Base-by-base conservation (phyloP, 345 rosid species). In the Erodium maritimum region DNA sequence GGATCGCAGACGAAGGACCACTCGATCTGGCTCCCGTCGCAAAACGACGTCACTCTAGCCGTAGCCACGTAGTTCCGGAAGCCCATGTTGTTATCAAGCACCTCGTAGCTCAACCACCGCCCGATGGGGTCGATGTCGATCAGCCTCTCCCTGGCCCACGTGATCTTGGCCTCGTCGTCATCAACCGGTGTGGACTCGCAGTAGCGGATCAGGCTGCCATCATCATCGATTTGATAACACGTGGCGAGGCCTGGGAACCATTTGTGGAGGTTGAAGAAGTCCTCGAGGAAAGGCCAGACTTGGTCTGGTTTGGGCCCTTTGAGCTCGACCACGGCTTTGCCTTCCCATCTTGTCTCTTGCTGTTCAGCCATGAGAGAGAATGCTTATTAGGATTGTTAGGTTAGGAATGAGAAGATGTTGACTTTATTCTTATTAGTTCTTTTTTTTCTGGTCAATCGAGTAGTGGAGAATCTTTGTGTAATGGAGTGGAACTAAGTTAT, bases 31-130 rank as follows among this genome's bases (percentile, higher is more conserved):
- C 3, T 3, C n/a, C 33, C 62, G 8, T 59, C 82, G 34, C 60
- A 24, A 21, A 50, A 21, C 2, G 68, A 65, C 58, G 54, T 42
- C 17, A 80, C 81, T 46, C 67, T 73, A 34, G 70, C 50, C 8
- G 81, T 80, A 8, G 84, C 76, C 58, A 61, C 45, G 54, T 78
- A 79, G 0, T 69, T 58, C 33, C 66, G 63, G 21, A 87, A 70
- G 45, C 87, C 85, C 2, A 67, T 20, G 60, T 72, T 82, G 50
- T 69, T 82, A 21, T 84, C 81, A 0, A 59, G 14, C 10, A 87
- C 18, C 79, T 82, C 88, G 19, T 82, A 87, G 79, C 76, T 75
- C 6, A 82, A 50, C 33, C 81, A 73, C 64, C 75, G 70, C 37
- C 53, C 58, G 5, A 21, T 18, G 0, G 75, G 82, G 61, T 74